phyloP scores from a whole-genome alignment of 148 eudicot species.

The Rhododendron henanense region DNA sequence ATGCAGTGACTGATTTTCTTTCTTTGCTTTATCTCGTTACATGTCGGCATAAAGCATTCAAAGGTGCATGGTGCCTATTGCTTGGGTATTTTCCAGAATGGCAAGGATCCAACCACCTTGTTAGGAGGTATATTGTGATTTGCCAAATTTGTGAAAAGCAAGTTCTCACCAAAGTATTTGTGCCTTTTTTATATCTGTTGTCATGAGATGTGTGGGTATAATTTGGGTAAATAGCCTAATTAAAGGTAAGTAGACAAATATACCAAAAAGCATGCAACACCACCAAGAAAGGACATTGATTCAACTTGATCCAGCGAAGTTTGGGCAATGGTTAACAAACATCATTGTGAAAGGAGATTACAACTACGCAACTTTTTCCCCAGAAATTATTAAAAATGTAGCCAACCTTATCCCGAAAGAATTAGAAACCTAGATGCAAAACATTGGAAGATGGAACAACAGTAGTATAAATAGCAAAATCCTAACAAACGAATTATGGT shows the following conservation, averaged over 20 bases:
- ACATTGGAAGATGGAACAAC: neutral
- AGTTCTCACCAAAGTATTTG: neutral
- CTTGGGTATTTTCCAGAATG: constrained; percentile 87
- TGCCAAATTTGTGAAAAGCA: neutral
- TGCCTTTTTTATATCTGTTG: neutral
- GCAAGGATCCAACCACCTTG: constrained; percentile 85
- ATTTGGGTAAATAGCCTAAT: neutral
- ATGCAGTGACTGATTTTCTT: constrained; percentile 3
- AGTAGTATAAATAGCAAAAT: neutral
- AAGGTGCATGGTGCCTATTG: constrained; percentile 90
- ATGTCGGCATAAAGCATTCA: constrained; percentile 52
- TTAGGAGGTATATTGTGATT: constrained; percentile 71
- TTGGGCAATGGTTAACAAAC: neutral
- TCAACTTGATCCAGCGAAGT: neutral
- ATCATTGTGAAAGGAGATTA: neutral
- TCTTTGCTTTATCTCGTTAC: neutral
- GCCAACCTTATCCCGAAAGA: neutral
- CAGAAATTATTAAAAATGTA: neutral
- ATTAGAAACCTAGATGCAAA: neutral
- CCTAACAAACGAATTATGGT: neutral
- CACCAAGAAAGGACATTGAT: neutral
- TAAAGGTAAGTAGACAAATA: neutral
- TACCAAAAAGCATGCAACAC: neutral
- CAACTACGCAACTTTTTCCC: neutral
- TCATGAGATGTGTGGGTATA: neutral